Evolutionary conservation across 306 rosid species (phyloP).

Genomic region (Citrullus amarus): DNA sequence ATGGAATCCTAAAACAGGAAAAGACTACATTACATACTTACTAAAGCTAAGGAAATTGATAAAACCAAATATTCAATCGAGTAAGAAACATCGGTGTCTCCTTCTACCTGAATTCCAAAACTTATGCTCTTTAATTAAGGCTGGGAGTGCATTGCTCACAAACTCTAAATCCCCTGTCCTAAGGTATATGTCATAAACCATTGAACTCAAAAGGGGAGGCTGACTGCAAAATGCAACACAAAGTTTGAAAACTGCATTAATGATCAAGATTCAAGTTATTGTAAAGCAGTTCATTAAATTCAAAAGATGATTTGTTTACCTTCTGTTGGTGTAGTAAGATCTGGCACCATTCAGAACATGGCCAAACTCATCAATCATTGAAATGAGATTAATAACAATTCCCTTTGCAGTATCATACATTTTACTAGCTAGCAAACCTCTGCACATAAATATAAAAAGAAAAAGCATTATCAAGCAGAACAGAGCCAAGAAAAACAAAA

Average conservation of each 20-base stretch:
- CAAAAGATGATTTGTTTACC: constrained; percentile 23
- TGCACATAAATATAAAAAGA: constrained; percentile 15
- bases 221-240: constrained; percentile 46
- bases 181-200: constrained; percentile 59
- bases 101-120: constrained; percentile 85
- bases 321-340: constrained; percentile 73
- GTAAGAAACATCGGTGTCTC: neutral
- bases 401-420: constrained; percentile 68
- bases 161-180: constrained; percentile 51
- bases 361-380: constrained; percentile 54
- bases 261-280: neutral
- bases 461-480: neutral
- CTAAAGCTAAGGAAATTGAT: neutral
- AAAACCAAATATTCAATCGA: neutral
- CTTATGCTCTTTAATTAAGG: constrained; percentile 60
- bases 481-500: neutral
- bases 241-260: neutral
- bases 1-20: constrained; percentile 44
- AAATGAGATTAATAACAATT: constrained; percentile 58
- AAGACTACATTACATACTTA: neutral
- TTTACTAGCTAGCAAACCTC: constrained; percentile 75
- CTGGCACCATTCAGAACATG: constrained; percentile 84
- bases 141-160: constrained; percentile 57
- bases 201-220: constrained; percentile 91
- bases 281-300: neutral